Base-by-base conservation (phyloP, 2,329 filamentous ascomycete species). In the Aspergillus quadrilineatus region DNA sequence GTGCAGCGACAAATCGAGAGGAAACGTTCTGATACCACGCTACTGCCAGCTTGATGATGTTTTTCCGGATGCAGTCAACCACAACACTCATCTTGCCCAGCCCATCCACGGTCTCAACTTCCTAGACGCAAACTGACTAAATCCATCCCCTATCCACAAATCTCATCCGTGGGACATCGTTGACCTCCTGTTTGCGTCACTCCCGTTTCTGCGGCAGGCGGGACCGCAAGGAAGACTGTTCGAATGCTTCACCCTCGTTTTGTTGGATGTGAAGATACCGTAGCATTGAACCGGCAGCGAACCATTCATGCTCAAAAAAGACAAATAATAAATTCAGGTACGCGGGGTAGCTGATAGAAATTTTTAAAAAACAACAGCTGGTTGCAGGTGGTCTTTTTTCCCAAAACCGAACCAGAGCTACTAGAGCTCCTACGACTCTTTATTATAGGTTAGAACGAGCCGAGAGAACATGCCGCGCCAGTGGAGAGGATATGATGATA, bases 11-110 rank as follows among this genome's bases (percentile, higher is more conserved):
- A 46, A 48, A 47, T 32, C 12, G 28, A n/a, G 12, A 45, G 26
- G 43, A 47, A 47, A 56, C 47, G 9, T 17, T 32, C 30, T 43
- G 15, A 53, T 57, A 49, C 44, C 49, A 53, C 49, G 46, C 46
- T 50, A 41, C 34, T 22, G 45, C 37, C 44, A 41, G 22, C 22
- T 36, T 53, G 55, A 50, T 53, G 55, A 57, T 57, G 45, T 57
- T 53, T 57, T 57, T 30, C 55, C 55, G 55, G 50, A 57, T 57
- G 55, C 55, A 57, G 55, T n/a, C 51, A 50, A 17, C 41, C 12
- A 51, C 54, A 52, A 36, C 15, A 43, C 28, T 29, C 15, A 26
- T 32, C 43, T 46, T 22, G 28, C 14, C n/a, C 14, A 28, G 30
- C 10, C 4, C 28, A n/a, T n/a, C 7, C n/a, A 7, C 17, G 45